These are phyloP conservation scores for Solanum medicagineum DNA, from an alignment of 257 asterid genomes.

Conservation along the genomic window DNA sequence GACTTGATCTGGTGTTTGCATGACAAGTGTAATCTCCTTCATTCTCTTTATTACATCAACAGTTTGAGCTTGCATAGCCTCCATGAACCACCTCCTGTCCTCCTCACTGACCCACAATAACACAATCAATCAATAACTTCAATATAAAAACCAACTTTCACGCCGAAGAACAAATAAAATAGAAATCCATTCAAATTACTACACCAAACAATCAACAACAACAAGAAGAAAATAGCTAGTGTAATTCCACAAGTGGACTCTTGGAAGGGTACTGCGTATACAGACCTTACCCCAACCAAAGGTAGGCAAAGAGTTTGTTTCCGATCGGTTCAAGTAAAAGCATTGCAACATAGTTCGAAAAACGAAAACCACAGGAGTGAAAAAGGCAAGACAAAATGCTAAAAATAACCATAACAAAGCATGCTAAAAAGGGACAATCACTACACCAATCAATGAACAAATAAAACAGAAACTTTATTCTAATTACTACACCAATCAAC, in stretches of 20 bases:
- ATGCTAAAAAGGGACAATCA: not conserved
- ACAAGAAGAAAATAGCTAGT: not conserved
- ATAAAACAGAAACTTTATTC: not conserved
- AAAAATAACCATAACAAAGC: not conserved
- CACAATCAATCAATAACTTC: not conserved
- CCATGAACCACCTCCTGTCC: constrained; percentile 86
- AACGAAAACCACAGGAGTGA: not conserved
- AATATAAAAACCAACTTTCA: not conserved
- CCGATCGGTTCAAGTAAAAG: not conserved
- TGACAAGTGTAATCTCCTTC: constrained; percentile 82
- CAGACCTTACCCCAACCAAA: too few relatives aligned
- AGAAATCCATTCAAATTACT: not conserved
- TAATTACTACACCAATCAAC: not conserved
- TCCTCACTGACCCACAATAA: constrained; percentile 48
- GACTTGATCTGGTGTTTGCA: constrained; percentile 77
- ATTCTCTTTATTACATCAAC: constrained; percentile 71
- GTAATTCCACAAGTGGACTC: not conserved
- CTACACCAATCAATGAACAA: not conserved
- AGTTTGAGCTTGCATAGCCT: constrained; percentile 90
- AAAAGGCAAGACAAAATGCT: not conserved
- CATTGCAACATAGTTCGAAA: not conserved
- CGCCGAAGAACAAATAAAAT: not conserved
- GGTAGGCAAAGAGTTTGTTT: not conserved
- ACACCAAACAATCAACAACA: not conserved
- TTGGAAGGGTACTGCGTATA: not conserved